Percentiles rank a stretch among this genome's conserved stretches.
These are phyloP conservation scores for Pleoardoris graminearum DNA, from an alignment of 2,329 filamentous ascomycete genomes.

Conservation along the genomic window DNA sequence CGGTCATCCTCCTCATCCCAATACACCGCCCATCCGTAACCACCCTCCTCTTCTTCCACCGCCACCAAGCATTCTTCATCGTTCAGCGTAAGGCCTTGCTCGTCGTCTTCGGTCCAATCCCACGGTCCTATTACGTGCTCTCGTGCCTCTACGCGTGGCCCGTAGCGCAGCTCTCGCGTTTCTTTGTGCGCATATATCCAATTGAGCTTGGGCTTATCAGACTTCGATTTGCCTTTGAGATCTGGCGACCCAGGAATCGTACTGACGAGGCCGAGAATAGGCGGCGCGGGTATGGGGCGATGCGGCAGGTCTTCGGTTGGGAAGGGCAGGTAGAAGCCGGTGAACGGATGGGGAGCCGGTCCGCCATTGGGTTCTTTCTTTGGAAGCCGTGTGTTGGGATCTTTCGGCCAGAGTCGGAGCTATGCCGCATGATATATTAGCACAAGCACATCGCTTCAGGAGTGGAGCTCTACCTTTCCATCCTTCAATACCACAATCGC, in stretches of 20 bases:
- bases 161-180: slow-evolving; percentile 64
- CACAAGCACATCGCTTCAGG: neutral
- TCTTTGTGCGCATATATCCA: slow-evolving; percentile 68
- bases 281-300: slow-evolving; percentile 38
- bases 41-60: slow-evolving; percentile 55
- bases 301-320: slow-evolving; percentile 49
- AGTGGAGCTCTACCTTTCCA: slow-evolving; percentile 45
- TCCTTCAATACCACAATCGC: slow-evolving; percentile 51
- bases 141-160: slow-evolving; percentile 70
- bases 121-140: slow-evolving; percentile 77
- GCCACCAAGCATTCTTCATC: slow-evolving; percentile 61
- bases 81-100: slow-evolving; percentile 56
- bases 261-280: slow-evolving; percentile 54
- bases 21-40: slow-evolving; percentile 58
- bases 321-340: slow-evolving; percentile 55
- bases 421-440: slow-evolving; percentile 17
- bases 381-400: slow-evolving; percentile 35
- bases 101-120: slow-evolving; percentile 74
- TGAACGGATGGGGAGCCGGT: slow-evolving; percentile 52
- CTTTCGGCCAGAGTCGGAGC: slow-evolving; percentile 44
- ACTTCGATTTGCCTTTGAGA: slow-evolving; percentile 8
- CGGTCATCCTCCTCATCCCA: slow-evolving; percentile 55
- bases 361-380: slow-evolving; percentile 20
- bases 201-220: slow-evolving; percentile 60
- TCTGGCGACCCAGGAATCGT: slow-evolving; percentile 49